A percentile compares a stretch with the other conserved stretches of the same genome.
These are phyloP conservation scores for Onygena corvina DNA, from an alignment of 2,329 filamentous ascomycete species.

Conservation along the genomic window DNA sequence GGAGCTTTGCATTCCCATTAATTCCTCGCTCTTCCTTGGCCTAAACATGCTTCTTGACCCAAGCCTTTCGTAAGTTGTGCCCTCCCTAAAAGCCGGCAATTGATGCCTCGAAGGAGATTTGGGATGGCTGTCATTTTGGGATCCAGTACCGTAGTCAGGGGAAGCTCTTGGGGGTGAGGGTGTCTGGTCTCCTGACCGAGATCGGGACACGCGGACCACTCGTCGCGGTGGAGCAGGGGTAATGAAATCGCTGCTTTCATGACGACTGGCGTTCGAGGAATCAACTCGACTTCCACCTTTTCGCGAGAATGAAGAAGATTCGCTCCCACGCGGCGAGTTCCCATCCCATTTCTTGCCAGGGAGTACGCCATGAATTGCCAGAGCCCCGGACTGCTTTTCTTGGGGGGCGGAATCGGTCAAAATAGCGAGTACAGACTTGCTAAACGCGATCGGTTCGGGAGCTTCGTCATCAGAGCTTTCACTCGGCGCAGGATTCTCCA, in stretches of 20 bases:
- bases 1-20: slow-evolving; percentile 52
- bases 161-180: slow-evolving; percentile 31
- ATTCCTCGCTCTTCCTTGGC: slow-evolving; percentile 47
- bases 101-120: not conserved
- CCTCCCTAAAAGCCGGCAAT: not conserved
- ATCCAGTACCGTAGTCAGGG: slow-evolving; percentile 24
- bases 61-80: slow-evolving; percentile 10
- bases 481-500: slow-evolving; percentile 8
- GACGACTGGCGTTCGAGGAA: slow-evolving; percentile 23
- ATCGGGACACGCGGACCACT: slow-evolving; percentile 25
- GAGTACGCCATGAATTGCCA: slow-evolving; percentile 19
- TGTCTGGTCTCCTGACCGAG: slow-evolving; percentile 28
- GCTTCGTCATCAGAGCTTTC: slow-evolving; percentile 95
- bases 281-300: slow-evolving; percentile 10
- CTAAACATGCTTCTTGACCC: slow-evolving; percentile 30
- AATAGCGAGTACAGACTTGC: slow-evolving; percentile 78
- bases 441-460: slow-evolving; percentile 82
- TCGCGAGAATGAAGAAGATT: slow-evolving; percentile 17
- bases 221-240: slow-evolving; percentile 37
- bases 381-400: slow-evolving; percentile 32
- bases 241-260: slow-evolving; percentile 18
- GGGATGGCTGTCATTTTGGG: slow-evolving; percentile 14
- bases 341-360: slow-evolving; percentile 26
- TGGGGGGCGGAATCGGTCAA: slow-evolving; percentile 42
- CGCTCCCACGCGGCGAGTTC: slow-evolving; percentile 28